These are phyloP conservation scores for Mrakia frigida DNA, from an alignment of 768 basidiomycete species.

Conservation along the genomic window DNA sequence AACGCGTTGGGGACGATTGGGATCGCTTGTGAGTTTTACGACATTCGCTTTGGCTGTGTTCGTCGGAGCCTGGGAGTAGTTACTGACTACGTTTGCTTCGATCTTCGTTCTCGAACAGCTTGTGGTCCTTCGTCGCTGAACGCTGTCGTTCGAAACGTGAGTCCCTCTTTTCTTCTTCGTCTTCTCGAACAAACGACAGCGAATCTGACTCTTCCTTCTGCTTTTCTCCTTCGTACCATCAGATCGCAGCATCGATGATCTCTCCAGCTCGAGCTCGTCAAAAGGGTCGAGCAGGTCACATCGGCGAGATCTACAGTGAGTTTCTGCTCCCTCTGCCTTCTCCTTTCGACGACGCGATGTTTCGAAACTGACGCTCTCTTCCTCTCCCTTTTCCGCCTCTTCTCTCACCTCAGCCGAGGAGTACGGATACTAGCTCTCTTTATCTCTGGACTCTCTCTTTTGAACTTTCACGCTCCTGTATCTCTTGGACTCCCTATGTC, in stretches of 20 bases:
- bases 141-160: constrained; percentile 59
- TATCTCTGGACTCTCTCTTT: background rate
- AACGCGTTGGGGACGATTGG: constrained; percentile 54
- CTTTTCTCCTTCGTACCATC: background rate
- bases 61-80: too few species aligned
- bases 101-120: constrained; percentile 46
- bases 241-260: constrained; percentile 22
- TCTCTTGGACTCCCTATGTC: too few species aligned
- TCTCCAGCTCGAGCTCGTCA: constrained; percentile 7
- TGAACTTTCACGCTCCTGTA: background rate
- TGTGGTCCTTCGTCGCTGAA: constrained; percentile 70
- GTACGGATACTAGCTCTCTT: constrained; percentile 27
- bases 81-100: background rate
- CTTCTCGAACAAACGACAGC: too few species aligned
- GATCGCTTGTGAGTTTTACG: constrained; percentile 61
- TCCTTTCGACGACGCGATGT: background rate
- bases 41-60: too few species aligned
- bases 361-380: background rate
- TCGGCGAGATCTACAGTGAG: constrained; percentile 32
- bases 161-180: background rate
- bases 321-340: background rate
- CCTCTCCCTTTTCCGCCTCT: background rate
- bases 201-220: background rate
- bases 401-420: constrained; percentile 21
- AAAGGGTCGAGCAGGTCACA: constrained; percentile 15